Evolutionary conservation across 345 rosid genomes (phyloP).

Genomic region (Camelina sativa): DNA sequence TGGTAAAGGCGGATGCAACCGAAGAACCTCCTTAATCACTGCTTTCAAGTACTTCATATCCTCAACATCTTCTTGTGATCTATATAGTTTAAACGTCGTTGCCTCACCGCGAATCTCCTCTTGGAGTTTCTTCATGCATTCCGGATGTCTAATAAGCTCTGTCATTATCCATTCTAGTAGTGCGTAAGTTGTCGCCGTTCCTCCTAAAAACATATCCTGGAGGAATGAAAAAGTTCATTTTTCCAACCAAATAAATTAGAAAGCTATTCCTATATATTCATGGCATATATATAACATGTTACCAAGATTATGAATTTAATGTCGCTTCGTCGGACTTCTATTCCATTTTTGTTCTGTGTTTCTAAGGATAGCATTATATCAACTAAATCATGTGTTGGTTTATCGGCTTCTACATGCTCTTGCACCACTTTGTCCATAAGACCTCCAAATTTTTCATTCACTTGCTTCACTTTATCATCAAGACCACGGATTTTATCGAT

Average conservation of each 20-base stretch:
- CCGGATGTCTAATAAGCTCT: conserved; percentile 6
- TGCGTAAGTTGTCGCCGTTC: conserved; percentile 31
- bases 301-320: conserved; percentile 50
- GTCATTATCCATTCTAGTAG: conserved; percentile 28
- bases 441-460: conserved; percentile 11
- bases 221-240: neutral
- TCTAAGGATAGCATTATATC: conserved; percentile 23
- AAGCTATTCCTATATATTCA: neutral
- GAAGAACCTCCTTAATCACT: conserved; percentile 42
- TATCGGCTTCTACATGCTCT: conserved; percentile 6
- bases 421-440: conserved; percentile 32
- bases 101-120: conserved; percentile 46
- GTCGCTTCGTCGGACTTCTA: conserved; percentile 32
- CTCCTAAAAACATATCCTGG: conserved; percentile 45
- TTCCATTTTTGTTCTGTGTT: conserved; percentile 29
- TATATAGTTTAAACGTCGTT: neutral
- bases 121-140: conserved; percentile 40
- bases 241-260: neutral
- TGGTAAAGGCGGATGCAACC: conserved; percentile 44
- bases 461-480: neutral
- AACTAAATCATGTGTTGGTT: neutral
- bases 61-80: conserved; percentile 30
- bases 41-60: conserved; percentile 38
- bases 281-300: conserved; percentile 33
- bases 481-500: conserved; percentile 33